Evolutionary conservation across 2,329 filamentous ascomycete species (phyloP).

Genomic region (Boeremia exigua): DNA sequence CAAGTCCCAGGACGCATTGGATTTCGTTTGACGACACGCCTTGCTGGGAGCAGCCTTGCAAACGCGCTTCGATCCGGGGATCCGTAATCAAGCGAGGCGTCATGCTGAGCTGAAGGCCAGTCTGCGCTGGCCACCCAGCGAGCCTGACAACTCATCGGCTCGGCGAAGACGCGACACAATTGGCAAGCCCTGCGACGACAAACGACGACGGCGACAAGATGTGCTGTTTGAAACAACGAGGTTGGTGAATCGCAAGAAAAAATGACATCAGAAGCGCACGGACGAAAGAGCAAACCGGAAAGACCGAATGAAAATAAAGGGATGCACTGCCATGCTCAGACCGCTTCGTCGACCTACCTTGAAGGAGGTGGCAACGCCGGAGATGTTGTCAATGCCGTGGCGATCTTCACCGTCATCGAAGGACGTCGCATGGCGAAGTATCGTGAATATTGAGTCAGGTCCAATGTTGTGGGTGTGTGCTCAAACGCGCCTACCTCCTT

Average conservation of each 20-base stretch:
- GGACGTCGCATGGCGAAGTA: neutral
- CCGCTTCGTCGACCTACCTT: slow-evolving; percentile 13
- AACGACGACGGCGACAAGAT: slow-evolving; percentile 19
- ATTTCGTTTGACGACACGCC: slow-evolving; percentile 4
- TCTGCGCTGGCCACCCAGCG: slow-evolving; percentile 31
- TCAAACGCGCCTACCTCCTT: neutral
- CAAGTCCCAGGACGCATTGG: slow-evolving; percentile 8
- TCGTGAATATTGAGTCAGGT: slow-evolving; percentile 1
- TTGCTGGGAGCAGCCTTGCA: slow-evolving; percentile 10
- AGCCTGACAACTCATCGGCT: slow-evolving; percentile 32
- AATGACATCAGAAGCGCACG: slow-evolving; percentile 36
- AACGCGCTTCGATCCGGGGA: slow-evolving; percentile 2
- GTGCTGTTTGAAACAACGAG: slow-evolving; percentile 10
- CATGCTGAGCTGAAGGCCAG: slow-evolving; percentile 20
- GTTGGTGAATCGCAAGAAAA: slow-evolving; percentile 5
- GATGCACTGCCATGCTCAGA: slow-evolving; percentile 28
- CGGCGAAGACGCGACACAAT: slow-evolving; percentile 18
- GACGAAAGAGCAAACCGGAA: slow-evolving; percentile 21
- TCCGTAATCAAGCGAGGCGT: slow-evolving; percentile 13
- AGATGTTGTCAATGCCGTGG: slow-evolving; percentile 10
- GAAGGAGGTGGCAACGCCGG: neutral
- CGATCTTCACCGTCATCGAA: slow-evolving; percentile 4
- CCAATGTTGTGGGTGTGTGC: neutral
- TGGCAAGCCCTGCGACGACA: slow-evolving; percentile 9
- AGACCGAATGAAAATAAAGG: slow-evolving; percentile 13